Base-by-base conservation (phyloP, 1,139 yeast genomes). In the Suhomyces guaymorum region DNA sequence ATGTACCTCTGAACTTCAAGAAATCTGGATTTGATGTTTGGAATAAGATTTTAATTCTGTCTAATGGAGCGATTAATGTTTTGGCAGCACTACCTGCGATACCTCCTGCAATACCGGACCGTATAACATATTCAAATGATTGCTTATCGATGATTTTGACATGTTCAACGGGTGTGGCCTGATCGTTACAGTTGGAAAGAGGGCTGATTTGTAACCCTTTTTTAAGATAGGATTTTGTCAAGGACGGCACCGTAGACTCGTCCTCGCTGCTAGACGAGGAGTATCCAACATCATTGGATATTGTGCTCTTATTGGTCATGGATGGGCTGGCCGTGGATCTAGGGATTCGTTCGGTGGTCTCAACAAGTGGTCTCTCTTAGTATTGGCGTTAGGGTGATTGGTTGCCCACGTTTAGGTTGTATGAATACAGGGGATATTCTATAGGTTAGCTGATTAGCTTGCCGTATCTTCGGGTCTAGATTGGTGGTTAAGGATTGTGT, bases 11-110 rank as follows among this genome's bases (percentile, higher is more conserved):
- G 56, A 80, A 89, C 57, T 83, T 76, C 24, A 77, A 60, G 52
- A 86, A 92, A 42, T 84, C 92, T 0, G 97, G 97, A 52, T 90
- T 90, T 15, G 94, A 80, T 1, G 99, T 94, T 62, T 92, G 99
- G 59, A 92, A 92, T 30, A 92, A 66, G 49, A 92, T 92, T 63
- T 92, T 92, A 44, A 92, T 92, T 51, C 99, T 73, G 59, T 92
- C 99, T 37, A 92, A 62, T 0, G 99, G 99, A 0, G 99, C 99
- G 29, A 92, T 86, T 34, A 90, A 68, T 0, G 97, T 89, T 54
- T 92, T 92, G 5, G 97, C 98, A 7, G 94, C 88, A 36, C 90
- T 80, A 0, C 99, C 99, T 0, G 98, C 97, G 1, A 88, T 52
- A 1, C 99, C 99, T 9, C 99, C 99, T 0, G 98, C 95, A 1